These are phyloP conservation scores for Phylloporus arenicola DNA, from an alignment of 768 basidiomycete genomes.

Conservation along the genomic window DNA sequence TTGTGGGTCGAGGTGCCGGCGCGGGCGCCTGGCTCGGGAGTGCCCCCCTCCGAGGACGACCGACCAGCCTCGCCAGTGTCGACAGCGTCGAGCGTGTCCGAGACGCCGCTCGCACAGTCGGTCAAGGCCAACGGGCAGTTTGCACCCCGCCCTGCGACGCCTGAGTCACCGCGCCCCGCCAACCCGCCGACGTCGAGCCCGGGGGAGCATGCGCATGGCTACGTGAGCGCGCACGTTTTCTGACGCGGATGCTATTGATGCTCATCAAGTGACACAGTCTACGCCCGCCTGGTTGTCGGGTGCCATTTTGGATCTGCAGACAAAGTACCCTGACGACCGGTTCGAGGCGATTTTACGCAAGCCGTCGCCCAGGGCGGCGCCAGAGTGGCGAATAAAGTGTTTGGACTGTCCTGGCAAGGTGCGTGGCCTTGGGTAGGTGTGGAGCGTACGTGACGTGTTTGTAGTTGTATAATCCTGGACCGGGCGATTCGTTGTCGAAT, in stretches of 20 bases:
- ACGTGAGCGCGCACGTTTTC: conserved; percentile 22
- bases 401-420: conserved; percentile 93
- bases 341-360: conserved; percentile 75
- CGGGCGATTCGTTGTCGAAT: conserved; percentile 78
- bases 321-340: conserved; percentile 71
- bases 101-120: conserved; percentile 64
- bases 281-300: conserved; percentile 67
- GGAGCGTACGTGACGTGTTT: background rate
- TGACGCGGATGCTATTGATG: conserved; percentile 28
- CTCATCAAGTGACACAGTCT: conserved; percentile 31
- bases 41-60: conserved; percentile 35
- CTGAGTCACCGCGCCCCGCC: conserved; percentile 19
- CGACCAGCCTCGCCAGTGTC: conserved; percentile 68
- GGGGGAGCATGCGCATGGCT: conserved; percentile 9
- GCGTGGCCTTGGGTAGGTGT: background rate
- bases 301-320: conserved; percentile 64
- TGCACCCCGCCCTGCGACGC: conserved; percentile 21
- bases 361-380: conserved; percentile 44
- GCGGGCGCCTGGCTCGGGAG: conserved; percentile 28
- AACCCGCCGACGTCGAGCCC: background rate
- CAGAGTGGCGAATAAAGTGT: conserved; percentile 91
- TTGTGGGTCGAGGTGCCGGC: conserved; percentile 33
- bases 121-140: conserved; percentile 49
- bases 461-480: conserved; percentile 87
- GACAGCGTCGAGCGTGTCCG: conserved; percentile 66